A percentile compares a stretch with the other conserved stretches of the same genome.
phyloP scores from a whole-genome alignment of 257 asterid genomes.

The Gentiana macrophylla region DNA sequence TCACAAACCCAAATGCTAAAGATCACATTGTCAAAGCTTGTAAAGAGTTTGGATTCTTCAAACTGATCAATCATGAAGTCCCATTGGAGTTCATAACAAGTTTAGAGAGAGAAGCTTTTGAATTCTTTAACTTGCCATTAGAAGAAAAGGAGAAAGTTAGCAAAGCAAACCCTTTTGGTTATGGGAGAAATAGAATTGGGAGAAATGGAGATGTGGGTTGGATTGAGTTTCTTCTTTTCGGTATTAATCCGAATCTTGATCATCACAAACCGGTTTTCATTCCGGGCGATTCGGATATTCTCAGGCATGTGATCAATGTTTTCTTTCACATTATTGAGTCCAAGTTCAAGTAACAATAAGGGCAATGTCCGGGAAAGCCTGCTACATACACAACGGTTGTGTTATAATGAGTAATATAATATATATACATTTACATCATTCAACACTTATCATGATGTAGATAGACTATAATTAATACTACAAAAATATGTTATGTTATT shows the following conservation, averaged over 20 bases:
- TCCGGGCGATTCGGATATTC: conserved; percentile 13
- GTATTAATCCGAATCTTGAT: conserved; percentile 2
- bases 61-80: conserved; percentile 50
- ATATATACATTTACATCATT: too few relatives aligned
- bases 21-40: conserved; percentile 39
- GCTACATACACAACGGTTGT: not conserved
- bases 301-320: conserved; percentile 11
- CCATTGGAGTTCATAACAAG: conserved; percentile 7
- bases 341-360: too few relatives aligned
- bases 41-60: conserved; percentile 57
- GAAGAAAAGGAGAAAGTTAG: conserved; percentile 43
- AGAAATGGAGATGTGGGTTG: conserved; percentile 54
- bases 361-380: not conserved
- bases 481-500: too few relatives aligned
- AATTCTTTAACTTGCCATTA: conserved; percentile 41
- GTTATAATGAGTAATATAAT: not conserved
- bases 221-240: conserved; percentile 6
- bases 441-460: too few relatives aligned
- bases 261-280: conserved; percentile 3
- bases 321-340: not conserved
- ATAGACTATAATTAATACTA: too few relatives aligned
- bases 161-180: conserved; percentile 54
- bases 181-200: conserved; percentile 72
- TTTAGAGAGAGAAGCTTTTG: conserved; percentile 31
- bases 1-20: conserved; percentile 20